Conservation (phyloP, 345 rosid genomes). For the Nephelium lappaceum region DNA sequence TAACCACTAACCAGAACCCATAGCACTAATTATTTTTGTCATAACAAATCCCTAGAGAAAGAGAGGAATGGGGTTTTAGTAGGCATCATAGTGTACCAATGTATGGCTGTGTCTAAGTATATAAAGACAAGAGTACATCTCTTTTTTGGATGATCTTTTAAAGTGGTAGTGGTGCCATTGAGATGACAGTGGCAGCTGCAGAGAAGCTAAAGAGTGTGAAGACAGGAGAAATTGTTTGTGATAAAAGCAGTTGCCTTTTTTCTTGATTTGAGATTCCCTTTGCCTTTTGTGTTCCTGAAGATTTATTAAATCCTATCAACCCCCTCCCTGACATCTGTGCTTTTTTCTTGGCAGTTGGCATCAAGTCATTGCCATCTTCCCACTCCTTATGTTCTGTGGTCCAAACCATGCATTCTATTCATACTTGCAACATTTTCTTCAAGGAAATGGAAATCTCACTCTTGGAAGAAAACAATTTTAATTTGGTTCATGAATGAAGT, state of each 20-base stretch:
- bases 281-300: conserved; percentile 31
- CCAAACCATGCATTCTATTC: not conserved
- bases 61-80: not conserved
- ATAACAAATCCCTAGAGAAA: too few species aligned
- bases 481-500: too few species aligned
- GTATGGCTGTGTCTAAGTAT: not conserved
- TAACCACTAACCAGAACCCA: too few species aligned
- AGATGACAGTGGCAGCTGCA: conserved; percentile 21
- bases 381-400: not conserved
- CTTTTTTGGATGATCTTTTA: not conserved
- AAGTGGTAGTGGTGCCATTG: not conserved
- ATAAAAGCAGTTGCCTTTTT: conserved; percentile 27
- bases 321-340: conserved; percentile 25
- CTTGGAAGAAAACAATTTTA: not conserved
- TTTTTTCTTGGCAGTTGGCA: conserved; percentile 9
- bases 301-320: not conserved
- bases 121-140: not conserved
- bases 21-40: too few species aligned
- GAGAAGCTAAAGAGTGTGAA: conserved; percentile 10
- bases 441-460: not conserved
- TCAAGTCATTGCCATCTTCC: not conserved
- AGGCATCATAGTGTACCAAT: not conserved
- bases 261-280: conserved; percentile 18
- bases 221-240: conserved; percentile 19
- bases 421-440: too few species aligned